Evolutionary conservation across 257 asterid species (phyloP), one percentile per base, ranked within the genome.

Genomic region (Leonotis leonurus): DNA sequence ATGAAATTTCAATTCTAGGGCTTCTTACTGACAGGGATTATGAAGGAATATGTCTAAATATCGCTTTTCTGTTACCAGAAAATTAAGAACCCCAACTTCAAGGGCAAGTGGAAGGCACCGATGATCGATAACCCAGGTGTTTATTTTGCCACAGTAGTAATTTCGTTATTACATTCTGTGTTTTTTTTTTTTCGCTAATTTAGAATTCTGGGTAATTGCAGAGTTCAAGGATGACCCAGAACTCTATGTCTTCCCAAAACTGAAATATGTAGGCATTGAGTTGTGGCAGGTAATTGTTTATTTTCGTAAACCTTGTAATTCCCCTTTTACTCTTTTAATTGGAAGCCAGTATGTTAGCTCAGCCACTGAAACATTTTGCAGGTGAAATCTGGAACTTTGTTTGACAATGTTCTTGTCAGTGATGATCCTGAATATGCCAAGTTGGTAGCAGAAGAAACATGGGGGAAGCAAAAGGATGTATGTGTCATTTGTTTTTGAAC

Each of bases 311-410:
- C 1, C 56, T 22, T 4, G 17, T 8, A 2, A 21, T 20, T 27
- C 21, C 37, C 21, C 29, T 20, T 58, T 29, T 27, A 2, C 18
- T 11, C 54, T 17, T 8, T 32, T n/a, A 10, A 18, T 1, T 22
- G 16, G 25, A 27, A 33, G 12, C 21, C n/a, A 1, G 27, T 13
- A 20, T 60, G 60, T 17, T 48, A 26, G 36, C 64, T 64, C n/a
- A 37, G 25, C 63, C 49, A 6, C 20, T 58, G 3, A 17, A 25
- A 32, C 9, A 27, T 21, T 45, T 55, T 70, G 67, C 84, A 93
- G 99, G 99, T 89, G 85, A 93, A 93, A 78, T 87, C 99, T 55
- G 99, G 97, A 72, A 93, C 99, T 60, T 76, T 93, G 77, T 93
- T 93, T 70, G 96, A 93, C 86, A 93, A 93, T 70, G 78, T 93